Evolutionary conservation across 495 filamentous ascomycete species (phyloP), one percentile per base, ranked within the genome.

Genomic region (Aspergillus campestris): DNA sequence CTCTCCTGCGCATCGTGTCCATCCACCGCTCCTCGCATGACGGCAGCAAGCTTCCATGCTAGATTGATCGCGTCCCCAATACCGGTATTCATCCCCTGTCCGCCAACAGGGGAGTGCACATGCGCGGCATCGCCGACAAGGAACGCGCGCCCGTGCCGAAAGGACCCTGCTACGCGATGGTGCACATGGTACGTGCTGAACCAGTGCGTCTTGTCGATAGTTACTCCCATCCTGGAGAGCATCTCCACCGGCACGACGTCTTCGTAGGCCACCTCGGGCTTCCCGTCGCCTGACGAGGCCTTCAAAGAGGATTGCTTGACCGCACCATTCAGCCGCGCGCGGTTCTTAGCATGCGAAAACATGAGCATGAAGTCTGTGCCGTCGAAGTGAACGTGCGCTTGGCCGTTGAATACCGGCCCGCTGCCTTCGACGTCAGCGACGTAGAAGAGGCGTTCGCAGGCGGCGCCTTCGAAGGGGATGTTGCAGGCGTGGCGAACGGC

Each of bases 1-100:
- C 18, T 24, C 18, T 24, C 18, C 18, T 4, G 18, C 18, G 18
- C 18, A 24, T 24, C 18, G 0, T 48, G 49, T 7, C 60, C 42
- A 14, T 55, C 55, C 0, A 72, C 72, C 7, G 61, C 50, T 2
- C 71, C 69, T n/a, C 69, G 66, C 12, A 74, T 52, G 6, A 75
- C 72, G 12, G 70, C 67, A 3, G 65, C 56, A 1, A 74, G 43
- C 39, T 74, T 76, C 80, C 80, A 83, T 7, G 69, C 73, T 0
- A 82, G 64, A 41, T 81, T 80, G 31, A 79, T 62, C 0, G 77
- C 66, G 41, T 82, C 79, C 33, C 75, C 70, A 24, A 82, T 74
- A 0, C 80, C 78, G 0, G 73, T 74, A 50, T 83, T 83, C 69
- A 82, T 74, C 3, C 80, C 80, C 42, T 79, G 78, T 1, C 73